These are phyloP conservation scores for Neurospora discreta DNA, from an alignment of 495 filamentous ascomycete genomes.

Conservation along the genomic window DNA sequence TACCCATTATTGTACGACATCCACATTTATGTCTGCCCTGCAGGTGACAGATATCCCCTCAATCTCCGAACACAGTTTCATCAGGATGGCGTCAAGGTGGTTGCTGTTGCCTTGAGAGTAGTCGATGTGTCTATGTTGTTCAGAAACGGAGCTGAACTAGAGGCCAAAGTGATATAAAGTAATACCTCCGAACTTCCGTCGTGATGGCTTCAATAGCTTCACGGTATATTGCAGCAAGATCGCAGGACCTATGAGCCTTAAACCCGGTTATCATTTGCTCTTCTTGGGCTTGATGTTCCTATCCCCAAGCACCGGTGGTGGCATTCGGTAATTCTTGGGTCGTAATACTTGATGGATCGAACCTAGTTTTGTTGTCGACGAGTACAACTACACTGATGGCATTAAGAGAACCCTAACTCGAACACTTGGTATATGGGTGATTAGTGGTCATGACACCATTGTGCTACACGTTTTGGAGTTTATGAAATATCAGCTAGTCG, in stretches of 20 bases:
- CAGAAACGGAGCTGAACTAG: too few species aligned
- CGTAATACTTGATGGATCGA: neutral
- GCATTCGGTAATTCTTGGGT: neutral
- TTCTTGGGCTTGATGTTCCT: neutral
- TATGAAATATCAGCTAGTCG: neutral
- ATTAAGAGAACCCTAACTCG: neutral
- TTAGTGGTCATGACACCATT: neutral
- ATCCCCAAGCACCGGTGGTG: neutral
- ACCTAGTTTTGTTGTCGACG: neutral
- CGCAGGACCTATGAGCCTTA: too few species aligned
- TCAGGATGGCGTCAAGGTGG: too few species aligned
- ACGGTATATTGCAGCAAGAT: too few species aligned
- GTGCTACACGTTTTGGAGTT: neutral
- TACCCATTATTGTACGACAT: neutral
- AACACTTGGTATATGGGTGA: neutral
- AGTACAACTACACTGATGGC: neutral
- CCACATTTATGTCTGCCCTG: neutral
- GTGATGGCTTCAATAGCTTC: too few species aligned
- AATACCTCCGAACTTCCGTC: too few species aligned
- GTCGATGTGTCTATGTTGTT: too few species aligned
- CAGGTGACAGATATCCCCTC: neutral
- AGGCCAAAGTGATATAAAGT: too few species aligned
- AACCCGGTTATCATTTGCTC: neutral
- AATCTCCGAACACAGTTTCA: neutral
- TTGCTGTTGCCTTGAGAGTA: too few species aligned